phyloP scores from a whole-genome alignment of 2,329 filamentous ascomycete genomes.

The Arthrobotrys pseudoclavata region DNA sequence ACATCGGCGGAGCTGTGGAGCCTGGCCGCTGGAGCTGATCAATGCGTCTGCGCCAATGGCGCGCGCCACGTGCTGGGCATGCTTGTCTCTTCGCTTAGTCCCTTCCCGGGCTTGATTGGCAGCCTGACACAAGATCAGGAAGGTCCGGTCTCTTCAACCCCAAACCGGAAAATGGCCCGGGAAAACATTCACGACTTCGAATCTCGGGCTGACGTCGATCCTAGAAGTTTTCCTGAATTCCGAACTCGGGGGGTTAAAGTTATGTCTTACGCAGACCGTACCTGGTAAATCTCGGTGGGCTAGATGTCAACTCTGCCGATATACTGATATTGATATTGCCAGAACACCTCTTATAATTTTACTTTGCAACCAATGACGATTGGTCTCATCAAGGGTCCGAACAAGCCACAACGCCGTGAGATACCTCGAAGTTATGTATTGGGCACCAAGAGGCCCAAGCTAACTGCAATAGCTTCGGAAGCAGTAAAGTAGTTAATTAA shows the following conservation, averaged over 20 bases:
- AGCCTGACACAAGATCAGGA: conserved; percentile 26
- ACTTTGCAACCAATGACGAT: no score
- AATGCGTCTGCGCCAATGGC: conserved; percentile 36
- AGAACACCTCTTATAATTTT: no score
- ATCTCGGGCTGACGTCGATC: neutral
- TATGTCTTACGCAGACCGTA: neutral
- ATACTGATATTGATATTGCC: no score
- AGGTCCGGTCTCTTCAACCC: neutral
- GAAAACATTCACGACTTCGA: neutral
- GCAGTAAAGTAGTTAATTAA: no score
- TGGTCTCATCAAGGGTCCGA: no score
- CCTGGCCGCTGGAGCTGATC: neutral
- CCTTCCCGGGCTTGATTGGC: conserved; percentile 17
- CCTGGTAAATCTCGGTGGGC: no score
- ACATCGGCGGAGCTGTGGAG: conserved; percentile 9
- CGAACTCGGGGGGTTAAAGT: neutral
- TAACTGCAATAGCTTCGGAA: no score
- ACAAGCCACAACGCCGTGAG: no score
- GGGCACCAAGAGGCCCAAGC: no score
- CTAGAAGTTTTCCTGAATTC: neutral
- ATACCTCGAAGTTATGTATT: no score
- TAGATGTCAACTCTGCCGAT: no score
- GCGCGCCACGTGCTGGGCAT: conserved; percentile 37
- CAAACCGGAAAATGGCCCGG: conserved; percentile 22
- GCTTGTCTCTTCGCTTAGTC: conserved; percentile 30